Conservation (phyloP, 306 rosid species). For the Acacia acuminata region DNA sequence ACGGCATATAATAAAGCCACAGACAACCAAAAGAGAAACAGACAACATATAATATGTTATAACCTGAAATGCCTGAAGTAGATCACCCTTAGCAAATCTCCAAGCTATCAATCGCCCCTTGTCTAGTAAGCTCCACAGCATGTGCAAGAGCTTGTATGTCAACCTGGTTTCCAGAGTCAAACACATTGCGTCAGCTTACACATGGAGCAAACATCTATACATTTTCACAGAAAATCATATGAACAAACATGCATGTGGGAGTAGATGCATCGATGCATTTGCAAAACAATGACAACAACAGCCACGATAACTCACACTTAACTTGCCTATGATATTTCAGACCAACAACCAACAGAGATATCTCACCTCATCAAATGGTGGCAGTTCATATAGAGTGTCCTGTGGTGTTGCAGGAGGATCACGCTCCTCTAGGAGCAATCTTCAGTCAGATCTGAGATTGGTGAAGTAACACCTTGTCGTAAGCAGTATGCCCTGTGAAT, state of each 20-base stretch:
- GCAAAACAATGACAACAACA: constrained; percentile 7
- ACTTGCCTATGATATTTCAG: neutral
- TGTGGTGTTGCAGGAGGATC: constrained; percentile 88
- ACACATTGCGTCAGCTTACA: constrained; percentile 23
- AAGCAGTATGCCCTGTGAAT: constrained; percentile 90
- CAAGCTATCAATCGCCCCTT: constrained; percentile 98
- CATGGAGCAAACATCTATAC: constrained; percentile 20
- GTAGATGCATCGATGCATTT: constrained; percentile 9
- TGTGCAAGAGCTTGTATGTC: constrained; percentile 99
- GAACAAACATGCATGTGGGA: neutral
- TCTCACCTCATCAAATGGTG: constrained; percentile 95
- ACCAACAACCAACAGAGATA: constrained; percentile 24
- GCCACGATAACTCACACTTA: neutral
- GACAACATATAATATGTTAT: constrained; percentile 14
- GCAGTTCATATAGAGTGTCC: constrained; percentile 81
- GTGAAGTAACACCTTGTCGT: constrained; percentile 88
- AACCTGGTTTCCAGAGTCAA: constrained; percentile 63
- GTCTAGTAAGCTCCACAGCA: constrained; percentile 97
- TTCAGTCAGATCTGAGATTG: constrained; percentile 91
- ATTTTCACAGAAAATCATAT: neutral
- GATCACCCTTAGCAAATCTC: constrained; percentile 93
- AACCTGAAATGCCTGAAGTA: constrained; percentile 96
- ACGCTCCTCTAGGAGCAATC: constrained; percentile 92
- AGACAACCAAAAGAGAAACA: neutral
- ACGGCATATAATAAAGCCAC: constrained; percentile 14